Base-by-base conservation (phyloP, 2,329 filamentous ascomycete genomes). In the Aspergillus pseudoglaucus region DNA sequence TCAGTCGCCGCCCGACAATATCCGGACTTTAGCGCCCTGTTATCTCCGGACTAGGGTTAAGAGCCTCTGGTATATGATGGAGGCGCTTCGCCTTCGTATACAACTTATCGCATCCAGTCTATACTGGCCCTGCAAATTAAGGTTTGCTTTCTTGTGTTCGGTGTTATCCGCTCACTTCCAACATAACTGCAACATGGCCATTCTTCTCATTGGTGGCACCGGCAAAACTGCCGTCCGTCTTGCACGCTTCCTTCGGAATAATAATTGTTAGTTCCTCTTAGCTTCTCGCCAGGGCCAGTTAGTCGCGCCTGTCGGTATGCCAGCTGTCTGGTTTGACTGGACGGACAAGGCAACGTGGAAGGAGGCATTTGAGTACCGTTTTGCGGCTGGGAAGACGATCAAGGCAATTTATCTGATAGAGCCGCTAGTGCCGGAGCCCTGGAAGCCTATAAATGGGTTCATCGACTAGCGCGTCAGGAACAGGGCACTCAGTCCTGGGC, bases 191-290 rank as follows among this genome's bases (percentile, higher is more conserved):
- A 48, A 42, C 33, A 57, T 57, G 54, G 42, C 53, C 6, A 56
- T 76, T 35, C 64, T 77, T 35, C 55, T 77, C 6, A 59, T 68
- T 2, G 74, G 74, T 41, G 74, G 74, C 39, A 74, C 69, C 1
- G 74, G 75, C 47, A 76, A 73, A 42, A 65, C 75, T 1, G 67
- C 68, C 38, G 59, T 60, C n/a, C 67, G 68, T 27, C 58, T 76
- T 27, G 51, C 51, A 12, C 32, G 22, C 17, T 44, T 47, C n/a
- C 42, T 53, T 22, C 39, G 46, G 10, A 44, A 48, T 15, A 49
- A 44, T 5, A 49, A 51, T 22, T 53, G 64, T 35, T 60, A 62
- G 4, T 55, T 64, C 39, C 51, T 74, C 18, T 46, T 74, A 9
- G 71, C 70, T 6, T 73, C 72, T 17, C 68, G 72, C 40, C 2